Evolutionary conservation across 805 yeast species (phyloP), one percentile per base, ranked within the genome.

Genomic region (Metschnikowia baotianmanensis): DNA sequence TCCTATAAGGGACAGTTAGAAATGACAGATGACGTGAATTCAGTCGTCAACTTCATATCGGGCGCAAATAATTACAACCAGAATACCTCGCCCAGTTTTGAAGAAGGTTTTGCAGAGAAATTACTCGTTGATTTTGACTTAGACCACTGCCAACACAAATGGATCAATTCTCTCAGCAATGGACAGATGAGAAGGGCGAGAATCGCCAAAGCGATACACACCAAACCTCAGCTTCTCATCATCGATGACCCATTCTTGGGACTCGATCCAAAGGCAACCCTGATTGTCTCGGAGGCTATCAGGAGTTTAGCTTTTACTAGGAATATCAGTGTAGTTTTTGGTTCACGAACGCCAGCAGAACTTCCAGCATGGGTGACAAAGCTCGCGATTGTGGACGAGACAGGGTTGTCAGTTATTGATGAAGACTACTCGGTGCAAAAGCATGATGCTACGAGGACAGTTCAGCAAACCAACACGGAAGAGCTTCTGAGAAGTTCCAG

Each of bases 191-290:
- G 99, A 52, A 71, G 99, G 36, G 96, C 97, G 0, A 72, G 96
- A 46, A 65, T 93, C 20, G 98, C 96, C 0, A 74, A 77, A 45
- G 80, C 89, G 0, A 53, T 93, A 31, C 71, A 87, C 40, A 67
- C 70, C 32, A 65, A 75, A 24, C 96, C 97, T 0, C 67, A 70
- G 31, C 49, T 89, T 22, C 63, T 89, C 38, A 58, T 91, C 4
- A 72, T 91, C 15, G 98, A 93, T 59, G 98, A 93, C 54, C 96
- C 96, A 8, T 91, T 89, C 53, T 61, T 93, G 29, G 99, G 98
- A 0, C 68, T 91, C 13, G 99, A 91, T 55, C 93, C 96, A 0
- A 57, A 61, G 1, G 90, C 95, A 10, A 68, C 86, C 0, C 45
- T 61, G 1, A 62, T 74, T 6, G 86, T 91, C 15, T 77, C 87